A percentile compares a stretch with the other conserved stretches of the same genome.
Conservation (phyloP, 23 red algal genomes). For the Cyanidioschyzon merolae region DNA sequence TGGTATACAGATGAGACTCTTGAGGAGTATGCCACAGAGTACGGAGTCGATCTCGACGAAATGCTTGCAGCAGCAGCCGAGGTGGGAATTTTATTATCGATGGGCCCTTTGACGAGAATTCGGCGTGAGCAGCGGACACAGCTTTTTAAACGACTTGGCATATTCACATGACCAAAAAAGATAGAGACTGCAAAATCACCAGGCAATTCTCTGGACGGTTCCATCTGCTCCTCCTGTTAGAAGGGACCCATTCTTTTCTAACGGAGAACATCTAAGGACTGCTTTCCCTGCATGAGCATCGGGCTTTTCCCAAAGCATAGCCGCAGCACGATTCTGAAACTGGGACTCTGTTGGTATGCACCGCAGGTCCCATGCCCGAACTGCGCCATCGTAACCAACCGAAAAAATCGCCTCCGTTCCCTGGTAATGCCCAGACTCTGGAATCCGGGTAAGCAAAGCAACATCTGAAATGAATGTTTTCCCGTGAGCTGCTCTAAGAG, state of each 20-base stretch:
- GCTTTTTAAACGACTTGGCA: not conserved
- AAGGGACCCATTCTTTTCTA: not conserved
- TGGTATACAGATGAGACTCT: constrained; percentile 5
- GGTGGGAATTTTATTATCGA: not conserved
- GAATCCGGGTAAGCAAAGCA: not conserved
- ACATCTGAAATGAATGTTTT: not conserved
- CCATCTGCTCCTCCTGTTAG: not conserved
- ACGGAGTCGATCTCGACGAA: not conserved
- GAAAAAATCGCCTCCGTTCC: not conserved
- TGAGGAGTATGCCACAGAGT: not conserved
- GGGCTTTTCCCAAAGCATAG: not conserved
- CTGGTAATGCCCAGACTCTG: not conserved
- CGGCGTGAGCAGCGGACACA: not conserved
- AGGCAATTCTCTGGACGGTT: not conserved
- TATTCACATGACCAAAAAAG: not conserved
- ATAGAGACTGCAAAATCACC: not conserved
- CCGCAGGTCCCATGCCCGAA: not conserved
- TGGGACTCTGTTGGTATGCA: not conserved
- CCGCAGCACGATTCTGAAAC: not conserved
- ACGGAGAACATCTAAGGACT: not conserved
- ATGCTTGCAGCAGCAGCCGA: not conserved
- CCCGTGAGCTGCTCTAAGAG: not conserved
- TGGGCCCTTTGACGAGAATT: not conserved
- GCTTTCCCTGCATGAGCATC: not conserved
- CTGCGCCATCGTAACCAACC: not conserved